Conservation (phyloP, 805 yeast species). For the Nakazawaea ambrosiae region DNA sequence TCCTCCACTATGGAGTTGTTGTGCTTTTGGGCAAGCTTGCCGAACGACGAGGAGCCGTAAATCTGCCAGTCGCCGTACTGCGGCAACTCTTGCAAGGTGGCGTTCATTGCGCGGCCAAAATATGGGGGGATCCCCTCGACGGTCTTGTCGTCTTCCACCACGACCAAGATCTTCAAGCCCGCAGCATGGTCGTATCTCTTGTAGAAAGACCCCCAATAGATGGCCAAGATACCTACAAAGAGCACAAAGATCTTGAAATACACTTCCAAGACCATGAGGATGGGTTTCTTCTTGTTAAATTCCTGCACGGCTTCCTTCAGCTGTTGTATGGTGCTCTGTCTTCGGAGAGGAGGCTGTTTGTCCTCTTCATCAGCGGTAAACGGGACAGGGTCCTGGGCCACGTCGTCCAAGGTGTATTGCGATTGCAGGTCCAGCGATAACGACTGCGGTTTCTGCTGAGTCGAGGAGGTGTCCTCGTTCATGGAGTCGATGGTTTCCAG, state of each 20-base stretch:
- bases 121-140: constrained; percentile 19
- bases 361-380: no score
- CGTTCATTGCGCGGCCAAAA: constrained; percentile 25
- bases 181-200: constrained; percentile 20
- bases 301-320: constrained; percentile 1
- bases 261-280: constrained; percentile 11
- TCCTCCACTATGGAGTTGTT: constrained; percentile 29
- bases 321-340: neutral
- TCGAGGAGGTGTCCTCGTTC: no score
- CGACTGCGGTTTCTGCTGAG: no score
- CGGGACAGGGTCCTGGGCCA: no score
- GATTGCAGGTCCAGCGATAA: neutral
- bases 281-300: constrained; percentile 5
- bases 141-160: constrained; percentile 25
- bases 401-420: neutral
- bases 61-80: constrained; percentile 30
- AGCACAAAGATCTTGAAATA: constrained; percentile 17
- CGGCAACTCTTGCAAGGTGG: constrained; percentile 12
- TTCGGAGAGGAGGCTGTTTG: neutral
- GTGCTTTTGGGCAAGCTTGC: constrained; percentile 20
- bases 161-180: constrained; percentile 28
- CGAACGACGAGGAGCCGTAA: constrained; percentile 17
- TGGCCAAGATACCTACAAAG: constrained; percentile 23
- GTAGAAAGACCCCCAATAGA: constrained; percentile 44
- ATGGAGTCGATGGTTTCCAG: no score